Conservation (phyloP, 257 asterid species). For the Nicotiana sylvestris region DNA sequence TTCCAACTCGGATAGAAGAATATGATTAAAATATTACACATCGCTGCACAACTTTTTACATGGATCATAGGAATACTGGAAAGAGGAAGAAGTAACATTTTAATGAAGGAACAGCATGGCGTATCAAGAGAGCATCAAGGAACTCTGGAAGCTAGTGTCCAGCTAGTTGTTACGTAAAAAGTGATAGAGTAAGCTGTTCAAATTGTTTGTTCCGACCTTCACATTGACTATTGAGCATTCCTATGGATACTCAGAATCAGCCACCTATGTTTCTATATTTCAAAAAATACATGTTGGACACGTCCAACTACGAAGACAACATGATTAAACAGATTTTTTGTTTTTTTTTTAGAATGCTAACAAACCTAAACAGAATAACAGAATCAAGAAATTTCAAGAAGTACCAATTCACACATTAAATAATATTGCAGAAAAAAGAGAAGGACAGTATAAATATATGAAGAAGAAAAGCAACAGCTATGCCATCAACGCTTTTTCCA, state of each 20-base stretch:
- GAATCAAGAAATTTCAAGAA: background rate
- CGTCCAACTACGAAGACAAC: too few species aligned
- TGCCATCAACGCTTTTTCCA: background rate
- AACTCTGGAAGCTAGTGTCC: background rate
- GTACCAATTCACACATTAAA: conserved; percentile 2
- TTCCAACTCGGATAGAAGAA: background rate
- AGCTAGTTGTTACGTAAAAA: background rate
- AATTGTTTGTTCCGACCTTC: background rate
- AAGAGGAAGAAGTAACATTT: background rate
- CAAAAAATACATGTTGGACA: background rate
- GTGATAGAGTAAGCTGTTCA: background rate
- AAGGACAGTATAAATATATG: background rate
- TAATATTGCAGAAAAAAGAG: background rate
- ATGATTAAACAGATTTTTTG: too few species aligned
- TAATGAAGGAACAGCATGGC: background rate
- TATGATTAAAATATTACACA: background rate
- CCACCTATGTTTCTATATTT: background rate
- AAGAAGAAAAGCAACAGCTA: conserved; percentile 5
- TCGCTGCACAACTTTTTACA: background rate
- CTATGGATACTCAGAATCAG: background rate
- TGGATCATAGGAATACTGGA: background rate
- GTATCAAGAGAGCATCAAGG: background rate
- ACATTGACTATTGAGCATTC: background rate
- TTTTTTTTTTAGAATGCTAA: too few species aligned
- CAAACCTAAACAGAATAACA: background rate